Evolutionary conservation across 768 basidiomycete genomes (phyloP).

Genomic region (Cystofilobasidium capitatum): DNA sequence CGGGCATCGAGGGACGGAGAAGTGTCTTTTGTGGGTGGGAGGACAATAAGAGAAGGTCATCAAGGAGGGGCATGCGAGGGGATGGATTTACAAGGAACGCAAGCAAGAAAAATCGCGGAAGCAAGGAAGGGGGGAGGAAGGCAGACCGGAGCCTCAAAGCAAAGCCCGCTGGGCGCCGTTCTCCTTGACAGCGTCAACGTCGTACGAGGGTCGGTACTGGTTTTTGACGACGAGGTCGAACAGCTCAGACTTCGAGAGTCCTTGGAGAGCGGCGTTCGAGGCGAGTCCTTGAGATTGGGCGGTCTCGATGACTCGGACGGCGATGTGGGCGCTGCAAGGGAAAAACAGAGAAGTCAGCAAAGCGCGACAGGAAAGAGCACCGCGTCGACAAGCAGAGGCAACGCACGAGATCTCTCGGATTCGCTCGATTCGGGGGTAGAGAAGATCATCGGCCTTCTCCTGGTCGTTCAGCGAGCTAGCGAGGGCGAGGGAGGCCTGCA

Average conservation of each 20-base stretch:
- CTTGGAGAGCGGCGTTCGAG: constrained; percentile 27
- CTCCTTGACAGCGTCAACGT: background rate
- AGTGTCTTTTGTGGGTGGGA: too few species aligned
- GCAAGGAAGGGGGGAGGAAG: too few species aligned
- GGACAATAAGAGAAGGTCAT: too few species aligned
- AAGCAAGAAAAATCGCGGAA: too few species aligned
- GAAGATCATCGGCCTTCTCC: constrained; percentile 55
- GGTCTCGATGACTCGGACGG: constrained; percentile 61
- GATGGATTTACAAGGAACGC: too few species aligned
- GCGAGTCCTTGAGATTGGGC: constrained; percentile 58
- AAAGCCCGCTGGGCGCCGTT: background rate
- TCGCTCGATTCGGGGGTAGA: constrained; percentile 79
- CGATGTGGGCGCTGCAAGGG: constrained; percentile 48
- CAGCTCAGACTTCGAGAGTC: constrained; percentile 27
- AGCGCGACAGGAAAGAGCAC: background rate
- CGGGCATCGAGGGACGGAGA: too few species aligned
- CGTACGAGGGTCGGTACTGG: constrained; percentile 30
- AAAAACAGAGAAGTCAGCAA: background rate
- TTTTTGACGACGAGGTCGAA: constrained; percentile 23
- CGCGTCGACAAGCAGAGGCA: background rate
- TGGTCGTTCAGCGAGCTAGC: constrained; percentile 61
- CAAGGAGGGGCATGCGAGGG: too few species aligned
- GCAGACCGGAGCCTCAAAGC: too few species aligned
- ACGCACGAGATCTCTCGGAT: constrained; percentile 19
- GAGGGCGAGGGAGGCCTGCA: constrained; percentile 45